Evolutionary conservation across 495 filamentous ascomycete genomes (phyloP).

Genomic region (Mytilinidion resinicola): DNA sequence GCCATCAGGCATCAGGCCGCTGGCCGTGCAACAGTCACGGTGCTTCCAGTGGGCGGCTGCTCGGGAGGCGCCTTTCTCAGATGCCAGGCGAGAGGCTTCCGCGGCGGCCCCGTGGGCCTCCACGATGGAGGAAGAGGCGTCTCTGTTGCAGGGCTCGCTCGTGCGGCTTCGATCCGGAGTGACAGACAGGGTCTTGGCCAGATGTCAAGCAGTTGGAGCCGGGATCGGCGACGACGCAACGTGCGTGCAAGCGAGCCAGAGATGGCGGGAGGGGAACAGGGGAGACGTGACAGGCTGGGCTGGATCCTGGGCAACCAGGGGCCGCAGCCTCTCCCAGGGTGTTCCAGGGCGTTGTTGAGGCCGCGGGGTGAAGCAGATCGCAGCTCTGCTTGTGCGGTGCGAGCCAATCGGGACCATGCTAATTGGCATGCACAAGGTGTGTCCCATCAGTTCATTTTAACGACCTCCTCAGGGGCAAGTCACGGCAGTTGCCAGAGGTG

Average conservation of each 20-base stretch:
- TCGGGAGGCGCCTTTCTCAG: background rate
- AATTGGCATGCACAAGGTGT: background rate
- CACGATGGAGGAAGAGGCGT: background rate
- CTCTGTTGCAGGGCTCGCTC: background rate
- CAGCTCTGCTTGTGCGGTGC: constrained; percentile 11
- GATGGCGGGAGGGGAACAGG: constrained; percentile 2
- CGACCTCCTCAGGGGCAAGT: no score
- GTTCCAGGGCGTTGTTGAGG: background rate
- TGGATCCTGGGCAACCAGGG: background rate
- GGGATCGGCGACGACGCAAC: constrained; percentile 20
- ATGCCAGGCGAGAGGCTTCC: background rate
- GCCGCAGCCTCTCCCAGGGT: no score
- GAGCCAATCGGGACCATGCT: constrained; percentile 10
- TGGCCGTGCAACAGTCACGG: background rate
- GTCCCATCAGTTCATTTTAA: background rate
- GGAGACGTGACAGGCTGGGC: constrained; percentile 2
- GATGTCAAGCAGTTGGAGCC: constrained; percentile 1
- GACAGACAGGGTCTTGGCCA: constrained; percentile 1
- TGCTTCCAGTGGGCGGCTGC: background rate
- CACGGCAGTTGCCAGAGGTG: no score
- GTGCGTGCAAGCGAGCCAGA: constrained; percentile 18
- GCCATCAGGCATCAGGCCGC: background rate
- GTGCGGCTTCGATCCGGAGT: background rate
- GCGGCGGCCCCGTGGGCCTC: background rate
- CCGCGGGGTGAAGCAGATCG: constrained; percentile 21